Base-by-base conservation (phyloP, 176 grass and related monocot species). In the Poa annua region DNA sequence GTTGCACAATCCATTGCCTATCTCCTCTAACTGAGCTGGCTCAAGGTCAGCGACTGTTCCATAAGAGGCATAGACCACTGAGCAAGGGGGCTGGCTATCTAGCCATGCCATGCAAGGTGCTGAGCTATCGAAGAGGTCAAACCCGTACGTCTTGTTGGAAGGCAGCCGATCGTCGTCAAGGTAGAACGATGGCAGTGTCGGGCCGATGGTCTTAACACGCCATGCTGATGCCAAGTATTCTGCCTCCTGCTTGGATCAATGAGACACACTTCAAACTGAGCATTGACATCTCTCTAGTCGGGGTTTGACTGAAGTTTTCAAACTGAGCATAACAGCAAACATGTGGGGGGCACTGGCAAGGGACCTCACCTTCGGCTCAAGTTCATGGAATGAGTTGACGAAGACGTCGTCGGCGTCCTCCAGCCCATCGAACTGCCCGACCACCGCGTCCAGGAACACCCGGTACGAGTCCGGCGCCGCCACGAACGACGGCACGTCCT, bases 171-270 rank as follows among this genome's bases (percentile, higher is more conserved):
- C n/a, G n/a, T 71, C 67, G 3, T 71, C 67, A 2, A 71, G 67
- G 5, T 71, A 71, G 68, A 71, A 71, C 0, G 41, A 90, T 0
- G 81, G 81, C 21, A 87, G 1, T 0, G 48, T 74, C 0, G 85
- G 89, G 0, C 82, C 85, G 1, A 91, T 22, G 3, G 85, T 74
- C 82, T 85, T 91, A 0, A 56, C 65, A 1, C 55, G 34, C 55
- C 82, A 85, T n/a, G 13, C 57, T 5, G 13, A 11, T 3, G 36
- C 72, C 89, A 82, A 50, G 63, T 88, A 85, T 0, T 66, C 68
- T 0, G 85, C 63, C n/a, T 85, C 89, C 89, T 86, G 72, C 65
- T 60, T n/a, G 76, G 19, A 56, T 1, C 33, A 61, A 7, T 32
- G 32, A 15, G 12, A 4, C 10, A 11, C 4, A 47, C 45, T 12